Percentiles rank a stretch among this genome's conserved stretches.
phyloP scores from a whole-genome alignment of 805 yeast species.

The Cyberlindnera mrakii region DNA sequence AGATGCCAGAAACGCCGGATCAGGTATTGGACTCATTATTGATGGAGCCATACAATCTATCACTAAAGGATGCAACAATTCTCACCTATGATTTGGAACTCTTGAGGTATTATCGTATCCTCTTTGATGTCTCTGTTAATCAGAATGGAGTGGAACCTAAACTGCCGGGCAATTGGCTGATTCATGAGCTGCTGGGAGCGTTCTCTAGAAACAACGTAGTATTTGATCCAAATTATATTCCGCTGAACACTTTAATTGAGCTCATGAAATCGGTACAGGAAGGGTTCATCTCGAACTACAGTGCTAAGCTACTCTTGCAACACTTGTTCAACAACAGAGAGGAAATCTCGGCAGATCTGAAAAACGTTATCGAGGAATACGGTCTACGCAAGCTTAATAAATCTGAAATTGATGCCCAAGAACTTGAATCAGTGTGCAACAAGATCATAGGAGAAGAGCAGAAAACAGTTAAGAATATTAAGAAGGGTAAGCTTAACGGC shows the following conservation, averaged over 20 bases:
- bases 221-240: slow-evolving; percentile 28
- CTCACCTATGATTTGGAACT: slow-evolving; percentile 47
- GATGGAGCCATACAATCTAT: slow-evolving; percentile 45
- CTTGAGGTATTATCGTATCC: slow-evolving; percentile 44
- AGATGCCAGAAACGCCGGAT: slow-evolving; percentile 61
- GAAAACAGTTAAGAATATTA: slow-evolving; percentile 51
- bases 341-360: slow-evolving; percentile 31
- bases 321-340: slow-evolving; percentile 50
- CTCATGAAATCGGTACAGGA: slow-evolving; percentile 45
- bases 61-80: slow-evolving; percentile 70
- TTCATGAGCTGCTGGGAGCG: slow-evolving; percentile 74
- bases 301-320: slow-evolving; percentile 59
- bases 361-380: slow-evolving; percentile 45
- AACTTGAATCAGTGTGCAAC: slow-evolving; percentile 26
- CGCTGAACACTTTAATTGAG: slow-evolving; percentile 44
- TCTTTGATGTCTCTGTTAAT: slow-evolving; percentile 28
- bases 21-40: slow-evolving; percentile 41
- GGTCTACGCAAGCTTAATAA: slow-evolving; percentile 38
- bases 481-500: slow-evolving; percentile 46
- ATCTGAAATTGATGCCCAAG: slow-evolving; percentile 29
- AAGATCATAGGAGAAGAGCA: slow-evolving; percentile 36
- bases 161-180: slow-evolving; percentile 68
- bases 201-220: slow-evolving; percentile 43
- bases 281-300: slow-evolving; percentile 49
- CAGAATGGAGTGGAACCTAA: slow-evolving; percentile 27